Base-by-base conservation (phyloP, 1,284 basidiomycete genomes). In the Cystobasidium sp. region DNA sequence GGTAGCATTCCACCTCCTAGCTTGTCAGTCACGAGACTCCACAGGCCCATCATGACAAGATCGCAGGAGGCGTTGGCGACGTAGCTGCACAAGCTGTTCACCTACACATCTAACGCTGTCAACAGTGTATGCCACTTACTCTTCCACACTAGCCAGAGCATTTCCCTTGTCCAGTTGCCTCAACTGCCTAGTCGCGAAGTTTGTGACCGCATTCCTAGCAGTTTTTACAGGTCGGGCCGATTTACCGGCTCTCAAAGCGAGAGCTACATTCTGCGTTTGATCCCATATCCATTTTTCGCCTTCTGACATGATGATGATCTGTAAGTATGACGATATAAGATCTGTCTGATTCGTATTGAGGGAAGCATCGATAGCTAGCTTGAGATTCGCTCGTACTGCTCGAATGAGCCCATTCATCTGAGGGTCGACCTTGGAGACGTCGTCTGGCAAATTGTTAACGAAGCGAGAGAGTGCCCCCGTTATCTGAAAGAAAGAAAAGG, bases 271-370 rank as follows among this genome's bases (percentile, higher is more conserved):
- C 43, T 80, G 76, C 10, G 77, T 49, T 10, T 76, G 66, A 3
- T 65, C 55, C 16, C 66, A 66, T n/a, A 80, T 69, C 76, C 77
- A 79, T 6, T 74, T 68, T 10, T 75, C 66, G 6, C 78, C 78
- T 62, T 78, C 77, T 18, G 75, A 76, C 79, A 79, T 80, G 75
- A 79, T 71, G 41, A 80, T 73, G 18, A 79, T 75, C 62, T 80
- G 80, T 37, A 80, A 69, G 70, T 77, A 80, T 8, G 74, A 77
- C 1, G 77, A 71, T 24, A 79, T 65, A 22, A 80, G 75, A 37
- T 76, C 75, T 18, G 78, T 80, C 44, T 78, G 75, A 6, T 74
- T 51, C 5, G 61, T 74, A 4, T 75, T 41, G 9, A 80, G 65
- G 6, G 75, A 75, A 16, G 76, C 68, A 9, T 72, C 64, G 66